Evolutionary conservation across 257 asterid genomes (phyloP), one percentile per base, ranked within the genome.

Genomic region (Solanum etuberosum): DNA sequence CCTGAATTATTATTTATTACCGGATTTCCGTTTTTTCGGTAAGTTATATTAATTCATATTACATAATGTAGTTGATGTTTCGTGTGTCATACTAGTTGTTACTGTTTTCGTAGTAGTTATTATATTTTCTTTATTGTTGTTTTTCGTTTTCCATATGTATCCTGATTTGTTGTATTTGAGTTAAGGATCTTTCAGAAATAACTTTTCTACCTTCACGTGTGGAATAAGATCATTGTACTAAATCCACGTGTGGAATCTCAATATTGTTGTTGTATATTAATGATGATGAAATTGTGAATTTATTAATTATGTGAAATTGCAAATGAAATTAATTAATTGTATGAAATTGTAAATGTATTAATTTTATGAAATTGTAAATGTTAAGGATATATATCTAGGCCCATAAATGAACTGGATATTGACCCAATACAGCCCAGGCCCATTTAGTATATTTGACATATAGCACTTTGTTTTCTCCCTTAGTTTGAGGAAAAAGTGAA

Each of bases 121-220:
- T 54, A 54, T 18, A 54, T 48, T 48, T 48, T 48, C 3, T 48
- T 48, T 48, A 48, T 48, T 48, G 9, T 48, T 1, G 0, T 48
- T 48, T 48, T 48, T 48, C 1, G 1, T 48, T 48, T 48, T 15
- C 3, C 3, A 7, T 48, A 16, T 4, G 20, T 2, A 4, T 51
- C 7, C 0, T 51, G 3, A 59, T 61, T 10, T 61, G 4, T 61
- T 1, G 16, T n/a, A 57, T 20, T 1, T 0, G 2, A 57, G 25
- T 7, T 57, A 57, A 57, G 65, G 0, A 57, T 57, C 29, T 10
- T 61, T 5, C 1, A 0, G 5, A n/a, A n/a, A n/a, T 61, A 61
- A 4, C 0, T n/a, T 61, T 8, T n/a, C 7, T 9, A 61, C 1
- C 1, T 61, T 0, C 16, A n/a, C 0, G 8, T 57, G 18, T 20